These are phyloP conservation scores for Pestalotiopsis sp. DNA, from an alignment of 2,329 filamentous ascomycete genomes.

Conservation along the genomic window DNA sequence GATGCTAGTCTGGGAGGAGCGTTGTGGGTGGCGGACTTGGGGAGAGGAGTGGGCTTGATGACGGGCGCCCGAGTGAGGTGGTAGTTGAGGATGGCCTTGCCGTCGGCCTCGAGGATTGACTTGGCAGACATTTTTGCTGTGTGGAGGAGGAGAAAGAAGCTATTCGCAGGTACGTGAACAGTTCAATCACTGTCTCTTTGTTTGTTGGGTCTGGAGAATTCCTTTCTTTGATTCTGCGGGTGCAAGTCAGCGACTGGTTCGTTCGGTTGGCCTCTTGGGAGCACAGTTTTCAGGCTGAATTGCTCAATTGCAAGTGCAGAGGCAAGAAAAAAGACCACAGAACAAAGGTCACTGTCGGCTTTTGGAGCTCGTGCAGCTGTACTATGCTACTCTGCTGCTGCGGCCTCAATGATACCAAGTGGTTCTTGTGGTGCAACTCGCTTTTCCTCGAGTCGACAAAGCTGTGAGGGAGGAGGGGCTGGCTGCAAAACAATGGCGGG, in stretches of 20 bases:
- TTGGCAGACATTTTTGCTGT: conserved; percentile 80
- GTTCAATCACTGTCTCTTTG: conserved; percentile 17
- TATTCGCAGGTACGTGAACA: conserved; percentile 27
- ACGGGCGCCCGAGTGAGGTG: conserved; percentile 96
- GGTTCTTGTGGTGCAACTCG: not conserved
- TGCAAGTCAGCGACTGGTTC: conserved; percentile 22
- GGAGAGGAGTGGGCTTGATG: conserved; percentile 97
- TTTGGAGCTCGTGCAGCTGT: not conserved
- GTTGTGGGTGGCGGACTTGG: conserved; percentile 84
- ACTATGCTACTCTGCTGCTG: not conserved
- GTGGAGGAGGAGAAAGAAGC: conserved; percentile 16
- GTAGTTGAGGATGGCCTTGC: conserved; percentile 99
- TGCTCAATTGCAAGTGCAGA: not conserved
- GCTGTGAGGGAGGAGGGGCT: not conserved
- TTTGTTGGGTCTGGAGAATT: conserved; percentile 2
- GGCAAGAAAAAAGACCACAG: not conserved
- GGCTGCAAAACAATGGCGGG: not conserved
- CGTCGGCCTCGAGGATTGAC: conserved; percentile 97
- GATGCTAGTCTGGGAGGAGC: conserved; percentile 87
- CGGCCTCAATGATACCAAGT: not conserved
- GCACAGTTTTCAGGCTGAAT: not conserved
- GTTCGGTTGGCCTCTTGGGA: not conserved
- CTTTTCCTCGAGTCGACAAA: not conserved
- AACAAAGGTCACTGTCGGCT: not conserved
- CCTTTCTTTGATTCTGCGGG: conserved; percentile 1